Base-by-base conservation (phyloP, 352 stramenopile species). In the Pythium rhizo-oryzae region DNA sequence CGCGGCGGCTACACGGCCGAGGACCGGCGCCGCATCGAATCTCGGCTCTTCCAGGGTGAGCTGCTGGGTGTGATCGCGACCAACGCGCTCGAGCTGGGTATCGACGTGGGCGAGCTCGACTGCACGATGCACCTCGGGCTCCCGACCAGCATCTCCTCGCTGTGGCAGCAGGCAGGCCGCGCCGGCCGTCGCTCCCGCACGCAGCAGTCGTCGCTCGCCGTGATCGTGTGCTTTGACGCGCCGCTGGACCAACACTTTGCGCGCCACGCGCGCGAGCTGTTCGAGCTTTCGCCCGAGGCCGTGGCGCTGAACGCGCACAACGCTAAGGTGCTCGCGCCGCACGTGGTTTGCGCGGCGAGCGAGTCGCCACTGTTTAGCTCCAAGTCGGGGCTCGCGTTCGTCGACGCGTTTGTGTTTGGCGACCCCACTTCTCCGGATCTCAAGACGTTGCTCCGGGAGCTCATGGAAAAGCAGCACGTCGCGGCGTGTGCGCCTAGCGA, bases 81-180 rank as follows among this genome's bases (percentile, higher is more conserved):
- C 8, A 98, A 95, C 69, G 97, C 98, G 5, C 84, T 99, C 11
- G 98, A 99, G 70, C 78, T 99, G 12, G 98, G 98, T 15, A 97
- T 99, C 55, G 96, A 99, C 67, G 84, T 98, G 18, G 93, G 93
- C 30, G 85, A 87, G 25, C 77, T 99, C 21, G 96, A 99, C 72
- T 90, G 97, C 19, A 99, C 97, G 8, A 83, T 99, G 57, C 97
- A 99, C 71, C 85, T 99, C 53, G 97, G 97, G 2, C 97, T 98
- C 55, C 97, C 97, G 13, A 89, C 88, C 2, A 98, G 84, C 12
- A 84, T 98, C 37, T 87, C 91, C 18, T 99, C 93, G 30, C 76
- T 99, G 57, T 97, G 98, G 85, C 98, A 99, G 72, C 97, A 99
- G 79, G 91, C 97, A 18, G 98, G 98, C 13, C 87, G 98, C 52